These are phyloP conservation scores for Reutealis trisperma DNA, from an alignment of 345 rosid species.

Conservation along the genomic window DNA sequence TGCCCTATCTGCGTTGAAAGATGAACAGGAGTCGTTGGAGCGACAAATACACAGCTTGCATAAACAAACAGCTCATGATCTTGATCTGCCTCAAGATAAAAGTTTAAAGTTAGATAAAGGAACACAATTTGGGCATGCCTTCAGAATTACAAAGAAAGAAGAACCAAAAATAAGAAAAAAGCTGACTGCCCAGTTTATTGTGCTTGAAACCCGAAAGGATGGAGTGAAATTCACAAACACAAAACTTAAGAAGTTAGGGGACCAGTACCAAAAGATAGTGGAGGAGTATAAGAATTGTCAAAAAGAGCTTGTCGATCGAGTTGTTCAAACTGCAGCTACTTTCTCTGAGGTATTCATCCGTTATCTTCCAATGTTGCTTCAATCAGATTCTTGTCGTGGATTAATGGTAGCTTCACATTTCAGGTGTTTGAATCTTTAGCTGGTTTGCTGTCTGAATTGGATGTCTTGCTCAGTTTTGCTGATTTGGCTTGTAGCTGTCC, in stretches of 20 bases:
- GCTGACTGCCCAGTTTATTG: conserved; percentile 78
- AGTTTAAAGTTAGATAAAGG: conserved; percentile 90
- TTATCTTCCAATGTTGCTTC: conserved; percentile 11
- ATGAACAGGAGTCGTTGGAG: conserved; percentile 75
- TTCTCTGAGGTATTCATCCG: conserved; percentile 73
- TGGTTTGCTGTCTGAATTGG: conserved; percentile 78
- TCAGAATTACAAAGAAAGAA: conserved; percentile 97
- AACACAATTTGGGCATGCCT: conserved; percentile 92
- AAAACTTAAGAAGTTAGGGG: conserved; percentile 90
- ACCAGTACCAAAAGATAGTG: conserved; percentile 79
- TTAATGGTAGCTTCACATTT: conserved; percentile 26
- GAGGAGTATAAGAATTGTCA: conserved; percentile 83
- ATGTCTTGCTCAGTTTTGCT: conserved; percentile 93
- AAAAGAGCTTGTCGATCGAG: conserved; percentile 77
- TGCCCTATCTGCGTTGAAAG: conserved; percentile 66
- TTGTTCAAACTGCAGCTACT: conserved; percentile 74
- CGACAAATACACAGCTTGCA: conserved; percentile 76
- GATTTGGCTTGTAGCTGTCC: conserved; percentile 94
- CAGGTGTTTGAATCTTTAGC: conserved; percentile 86
- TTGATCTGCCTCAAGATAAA: conserved; percentile 79
- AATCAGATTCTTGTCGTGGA: conserved; percentile 5
- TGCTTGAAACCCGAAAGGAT: conserved; percentile 96
- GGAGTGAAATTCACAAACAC: conserved; percentile 97
- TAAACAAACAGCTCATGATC: conserved; percentile 79
- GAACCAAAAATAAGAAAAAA: conserved; percentile 95